Percentiles rank a stretch among this genome's conserved stretches.
phyloP scores from a whole-genome alignment of 345 rosid genomes.

The Populus davidiana region DNA sequence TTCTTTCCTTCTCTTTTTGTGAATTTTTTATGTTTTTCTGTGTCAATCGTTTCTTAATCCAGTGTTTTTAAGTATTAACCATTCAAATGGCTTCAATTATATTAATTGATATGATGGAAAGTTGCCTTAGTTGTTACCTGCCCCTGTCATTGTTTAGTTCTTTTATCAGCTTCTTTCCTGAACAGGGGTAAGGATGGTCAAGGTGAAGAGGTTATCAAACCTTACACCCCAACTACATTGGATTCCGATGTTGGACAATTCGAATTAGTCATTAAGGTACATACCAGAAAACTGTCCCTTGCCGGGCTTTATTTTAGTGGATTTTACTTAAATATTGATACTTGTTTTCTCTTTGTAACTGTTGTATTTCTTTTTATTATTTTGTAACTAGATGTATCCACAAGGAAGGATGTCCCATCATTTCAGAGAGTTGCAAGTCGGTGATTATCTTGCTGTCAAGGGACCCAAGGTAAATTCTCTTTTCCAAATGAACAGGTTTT shows the following conservation, averaged over 20 bases:
- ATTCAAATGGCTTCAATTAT: neutral
- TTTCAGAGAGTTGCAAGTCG: slow-evolving; percentile 88
- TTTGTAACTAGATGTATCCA: slow-evolving; percentile 74
- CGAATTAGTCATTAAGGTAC: slow-evolving; percentile 87
- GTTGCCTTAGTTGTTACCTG: neutral
- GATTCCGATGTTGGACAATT: slow-evolving; percentile 88
- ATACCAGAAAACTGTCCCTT: slow-evolving; percentile 4
- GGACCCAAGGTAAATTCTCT: slow-evolving; percentile 81
- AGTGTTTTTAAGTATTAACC: neutral
- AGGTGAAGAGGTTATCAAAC: slow-evolving; percentile 85
- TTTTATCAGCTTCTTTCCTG: neutral
- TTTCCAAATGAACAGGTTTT: neutral
- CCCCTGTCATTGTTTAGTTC: neutral
- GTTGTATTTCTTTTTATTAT: slow-evolving; percentile 8
- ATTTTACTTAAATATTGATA: neutral
- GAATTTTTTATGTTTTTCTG: neutral
- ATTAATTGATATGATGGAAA: neutral
- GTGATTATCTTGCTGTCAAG: slow-evolving; percentile 79
- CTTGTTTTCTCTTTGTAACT: neutral
- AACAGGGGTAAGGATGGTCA: slow-evolving; percentile 81
- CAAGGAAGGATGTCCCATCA: slow-evolving; percentile 99
- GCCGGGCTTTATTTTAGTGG: slow-evolving; percentile 10
- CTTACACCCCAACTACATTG: slow-evolving; percentile 90
- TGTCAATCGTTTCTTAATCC: neutral
- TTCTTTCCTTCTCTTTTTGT: neutral